Conservation (phyloP, 2,329 filamentous ascomycete genomes). For the Stemphylium vesicarium region DNA sequence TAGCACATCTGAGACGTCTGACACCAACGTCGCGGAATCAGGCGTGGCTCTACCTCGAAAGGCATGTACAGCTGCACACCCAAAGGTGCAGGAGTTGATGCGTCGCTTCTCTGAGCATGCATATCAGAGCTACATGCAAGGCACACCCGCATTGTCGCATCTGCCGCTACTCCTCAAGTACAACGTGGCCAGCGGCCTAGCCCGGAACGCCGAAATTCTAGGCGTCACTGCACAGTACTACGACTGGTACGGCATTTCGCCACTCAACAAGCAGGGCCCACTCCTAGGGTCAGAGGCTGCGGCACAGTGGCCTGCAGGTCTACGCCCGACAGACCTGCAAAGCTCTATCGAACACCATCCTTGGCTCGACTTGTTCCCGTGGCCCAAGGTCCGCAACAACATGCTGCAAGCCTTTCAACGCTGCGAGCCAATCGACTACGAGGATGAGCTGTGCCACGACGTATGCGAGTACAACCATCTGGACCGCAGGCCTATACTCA, state of each 20-base stretch:
- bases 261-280: conserved; percentile 9
- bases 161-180: conserved; percentile 19
- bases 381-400: conserved; percentile 51
- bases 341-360: conserved; percentile 51
- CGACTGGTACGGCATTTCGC: conserved; percentile 19
- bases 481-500: conserved; percentile 27
- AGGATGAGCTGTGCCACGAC: conserved; percentile 28
- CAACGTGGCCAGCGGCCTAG: conserved; percentile 20
- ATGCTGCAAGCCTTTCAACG: conserved; percentile 6
- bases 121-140: conserved; percentile 24
- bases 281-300: not conserved
- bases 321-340: conserved; percentile 36
- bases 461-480: not conserved
- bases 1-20: not conserved
- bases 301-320: not conserved
- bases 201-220: conserved; percentile 14
- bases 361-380: conserved; percentile 47
- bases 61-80: no score
- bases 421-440: conserved; percentile 5
- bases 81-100: conserved; percentile 6
- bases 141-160: conserved; percentile 16
- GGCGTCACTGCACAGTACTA: conserved; percentile 17
- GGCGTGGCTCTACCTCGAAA: not conserved
- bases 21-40: not conserved
- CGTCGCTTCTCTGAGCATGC: conserved; percentile 24